A percentile compares a stretch with the other conserved stretches of the same genome.
These are phyloP conservation scores for Termitomyces sp. DNA, from an alignment of 768 basidiomycete genomes.

Conservation along the genomic window DNA sequence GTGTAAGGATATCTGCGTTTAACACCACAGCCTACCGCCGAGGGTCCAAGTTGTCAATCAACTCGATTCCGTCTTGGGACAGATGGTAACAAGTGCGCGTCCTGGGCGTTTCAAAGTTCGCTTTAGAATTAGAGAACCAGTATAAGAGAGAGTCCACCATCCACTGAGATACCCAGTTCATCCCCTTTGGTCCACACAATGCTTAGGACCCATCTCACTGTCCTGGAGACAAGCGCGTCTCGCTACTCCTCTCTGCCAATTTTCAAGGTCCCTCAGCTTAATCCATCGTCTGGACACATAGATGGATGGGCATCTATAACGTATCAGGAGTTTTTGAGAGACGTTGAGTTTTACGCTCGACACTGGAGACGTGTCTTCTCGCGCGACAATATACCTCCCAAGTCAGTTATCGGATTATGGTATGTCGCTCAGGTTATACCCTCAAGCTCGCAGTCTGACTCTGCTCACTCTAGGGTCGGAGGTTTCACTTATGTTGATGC, in stretches of 20 bases:
- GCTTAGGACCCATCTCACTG: conserved; percentile 44
- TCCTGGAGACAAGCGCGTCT: conserved; percentile 42
- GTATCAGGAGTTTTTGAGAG: conserved; percentile 39
- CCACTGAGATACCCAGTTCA: not conserved
- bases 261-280: conserved; percentile 45
- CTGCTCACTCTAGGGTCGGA: conserved; percentile 41
- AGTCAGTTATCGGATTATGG: conserved; percentile 61
- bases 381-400: conserved; percentile 31
- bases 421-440: conserved; percentile 21
- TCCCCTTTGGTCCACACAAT: conserved; percentile 14
- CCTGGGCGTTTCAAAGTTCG: conserved; percentile 12
- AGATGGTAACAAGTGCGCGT: conserved; percentile 7
- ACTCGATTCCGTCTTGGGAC: conserved; percentile 3
- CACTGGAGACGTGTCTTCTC: conserved; percentile 45
- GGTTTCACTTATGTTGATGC: conserved; percentile 60
- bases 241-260: conserved; percentile 38
- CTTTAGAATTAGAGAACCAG: conserved; percentile 2
- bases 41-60: conserved; percentile 10
- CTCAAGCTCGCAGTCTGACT: conserved; percentile 2
- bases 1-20: conserved; percentile 9
- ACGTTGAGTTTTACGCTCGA: conserved; percentile 50
- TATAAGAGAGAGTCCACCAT: conserved; percentile 5
- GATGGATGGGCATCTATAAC: conserved; percentile 19
- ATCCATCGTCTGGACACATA: conserved; percentile 18
- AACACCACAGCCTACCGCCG: conserved; percentile 2